These are phyloP conservation scores for Gonium pectorale DNA, from an alignment of 139 green algal genomes.

Conservation along the genomic window DNA sequence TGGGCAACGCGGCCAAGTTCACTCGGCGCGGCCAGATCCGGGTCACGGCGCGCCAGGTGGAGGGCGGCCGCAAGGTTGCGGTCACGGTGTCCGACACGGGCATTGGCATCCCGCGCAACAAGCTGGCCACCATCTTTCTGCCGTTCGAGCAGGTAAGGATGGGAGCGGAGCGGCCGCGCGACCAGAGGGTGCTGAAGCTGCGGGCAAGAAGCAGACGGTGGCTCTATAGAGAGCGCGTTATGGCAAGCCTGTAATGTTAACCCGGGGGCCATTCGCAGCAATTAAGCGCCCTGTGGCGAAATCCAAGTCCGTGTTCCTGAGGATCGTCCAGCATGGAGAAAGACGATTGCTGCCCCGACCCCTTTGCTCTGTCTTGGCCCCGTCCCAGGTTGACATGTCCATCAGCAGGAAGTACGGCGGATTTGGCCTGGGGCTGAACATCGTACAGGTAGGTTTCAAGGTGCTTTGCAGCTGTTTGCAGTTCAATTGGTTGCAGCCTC, in stretches of 20 bases:
- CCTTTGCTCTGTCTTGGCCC: background rate
- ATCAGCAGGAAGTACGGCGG: slow-evolving; percentile 67
- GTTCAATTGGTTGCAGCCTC: too few species aligned
- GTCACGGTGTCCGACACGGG: slow-evolving; percentile 62
- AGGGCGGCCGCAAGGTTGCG: slow-evolving; percentile 38
- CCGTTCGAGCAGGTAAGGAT: slow-evolving; percentile 61
- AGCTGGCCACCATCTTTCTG: slow-evolving; percentile 65
- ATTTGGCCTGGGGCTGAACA: slow-evolving; percentile 66
- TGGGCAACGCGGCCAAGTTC: slow-evolving; percentile 68
- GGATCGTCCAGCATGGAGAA: too few species aligned
- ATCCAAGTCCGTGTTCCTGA: too few species aligned
- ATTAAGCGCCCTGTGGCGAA: too few species aligned
- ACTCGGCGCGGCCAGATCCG: slow-evolving; percentile 57
- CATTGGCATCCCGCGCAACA: slow-evolving; percentile 63
- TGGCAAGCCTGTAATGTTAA: too few species aligned
- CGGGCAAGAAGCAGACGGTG: too few species aligned
- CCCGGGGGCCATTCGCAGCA: too few species aligned
- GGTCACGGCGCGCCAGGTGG: slow-evolving; percentile 42
- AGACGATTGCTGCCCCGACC: too few species aligned
- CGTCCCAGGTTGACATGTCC: slow-evolving; percentile 59
- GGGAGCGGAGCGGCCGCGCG: background rate
- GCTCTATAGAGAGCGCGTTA: too few species aligned
- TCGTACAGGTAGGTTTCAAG: slow-evolving; percentile 57
- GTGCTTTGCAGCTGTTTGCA: too few species aligned
- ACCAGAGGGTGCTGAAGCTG: too few species aligned